phyloP scores from a whole-genome alignment of 345 rosid species.

The Brassica carinata region DNA sequence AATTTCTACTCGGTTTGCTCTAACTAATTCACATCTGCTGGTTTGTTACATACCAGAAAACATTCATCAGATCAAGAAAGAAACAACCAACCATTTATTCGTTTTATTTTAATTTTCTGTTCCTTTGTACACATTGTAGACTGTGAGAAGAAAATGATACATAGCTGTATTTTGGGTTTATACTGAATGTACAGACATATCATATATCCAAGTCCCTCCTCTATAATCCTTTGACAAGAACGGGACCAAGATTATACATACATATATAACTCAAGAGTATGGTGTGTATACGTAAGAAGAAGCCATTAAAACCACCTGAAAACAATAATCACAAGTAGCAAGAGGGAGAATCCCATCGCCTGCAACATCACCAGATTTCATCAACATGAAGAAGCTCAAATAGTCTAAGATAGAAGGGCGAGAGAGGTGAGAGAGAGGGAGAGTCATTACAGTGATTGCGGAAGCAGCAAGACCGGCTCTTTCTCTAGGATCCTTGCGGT shows the following conservation, averaged over 20 bases:
- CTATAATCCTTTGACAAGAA: conserved; percentile 24
- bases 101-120: neutral
- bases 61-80: neutral
- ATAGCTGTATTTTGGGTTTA: neutral
- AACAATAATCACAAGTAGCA: conserved; percentile 53
- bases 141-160: conserved; percentile 11
- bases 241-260: conserved; percentile 13
- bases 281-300: conserved; percentile 5
- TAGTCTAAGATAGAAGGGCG: neutral
- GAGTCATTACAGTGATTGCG: conserved; percentile 73
- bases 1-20: neutral
- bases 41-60: neutral
- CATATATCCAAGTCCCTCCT: conserved; percentile 18
- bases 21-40: neutral
- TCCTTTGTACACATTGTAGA: conserved; percentile 18
- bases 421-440: neutral
- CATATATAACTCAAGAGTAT: conserved; percentile 5
- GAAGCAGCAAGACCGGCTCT: conserved; percentile 99
- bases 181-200: conserved; percentile 28
- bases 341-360: conserved; percentile 82
- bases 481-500: conserved; percentile 98
- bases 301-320: conserved; percentile 41
- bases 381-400: neutral
- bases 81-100: conserved; percentile 10
- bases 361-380: conserved; percentile 41